Base-by-base conservation (phyloP, 192 early-diverging fungal genomes). In the Rhizoclosmatium sp. region DNA sequence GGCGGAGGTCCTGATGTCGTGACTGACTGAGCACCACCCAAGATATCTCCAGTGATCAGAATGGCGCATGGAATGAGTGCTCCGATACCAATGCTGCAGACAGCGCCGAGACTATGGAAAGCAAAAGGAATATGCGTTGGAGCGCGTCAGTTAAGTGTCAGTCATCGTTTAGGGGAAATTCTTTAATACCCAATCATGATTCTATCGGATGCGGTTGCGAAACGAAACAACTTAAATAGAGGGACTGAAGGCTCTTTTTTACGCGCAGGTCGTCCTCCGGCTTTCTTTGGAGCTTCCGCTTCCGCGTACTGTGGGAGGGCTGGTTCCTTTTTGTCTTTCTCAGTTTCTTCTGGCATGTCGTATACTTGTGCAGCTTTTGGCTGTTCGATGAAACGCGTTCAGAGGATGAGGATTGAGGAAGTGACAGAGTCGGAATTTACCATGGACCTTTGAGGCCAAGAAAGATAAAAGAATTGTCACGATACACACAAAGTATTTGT, bases 171-270 rank as follows among this genome's bases (percentile, higher is more conserved):
- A 0, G 9, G 21, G 39, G 47, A 71, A 62, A n/a, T 3, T 12
- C 21, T 21, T n/a, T 79, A 76, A 23, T 62, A 79, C 78, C n/a
- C 59, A 23, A 79, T 61, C 66, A 79, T 69, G 7, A 78, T 16
- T 19, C 45, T 59, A 48, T 79, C 78, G 4, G 59, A 69, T 5
- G 66, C n/a, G 23, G 9, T 44, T 12, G 78, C 66, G 64, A 79
- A 79, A 19, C 73, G 69, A 54, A 79, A 79, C 31, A 79, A 42
- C 7, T 68, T 12, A 10, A 65, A 19, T 14, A 79, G n/a, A 12
- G 69, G 54, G 5, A 79, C 59, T 4, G 73, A 21, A 4, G 71
- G 78, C 70, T 79, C 78, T 46, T 67, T 67, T 41, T 62, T 62
- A 4, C 60, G 9, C 23, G 60, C 7, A 31, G 7, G 23, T 7